Evolutionary conservation across 2,329 filamentous ascomycete species (phyloP).

Genomic region (Botryotinia calthae): DNA sequence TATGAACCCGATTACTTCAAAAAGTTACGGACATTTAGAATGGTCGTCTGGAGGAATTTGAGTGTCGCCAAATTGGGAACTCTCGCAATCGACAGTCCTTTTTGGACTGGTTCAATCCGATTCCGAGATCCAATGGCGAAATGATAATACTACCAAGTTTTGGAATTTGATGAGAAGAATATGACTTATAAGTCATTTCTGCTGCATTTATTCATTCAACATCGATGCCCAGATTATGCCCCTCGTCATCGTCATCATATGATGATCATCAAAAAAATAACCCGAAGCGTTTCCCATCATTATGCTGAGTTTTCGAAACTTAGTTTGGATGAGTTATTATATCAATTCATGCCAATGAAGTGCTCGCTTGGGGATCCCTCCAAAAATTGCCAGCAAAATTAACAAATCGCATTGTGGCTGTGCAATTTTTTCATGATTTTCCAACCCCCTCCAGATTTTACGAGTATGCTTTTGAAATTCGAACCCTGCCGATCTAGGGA

Average conservation of each 20-base stretch:
- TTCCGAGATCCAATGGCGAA: neutral
- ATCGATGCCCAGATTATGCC: neutral
- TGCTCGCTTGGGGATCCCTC: conserved; percentile 1
- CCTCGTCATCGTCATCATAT: conserved; percentile 8
- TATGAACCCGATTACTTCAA: neutral
- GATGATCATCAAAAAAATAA: neutral
- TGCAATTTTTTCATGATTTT: neutral
- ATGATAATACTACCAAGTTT: neutral
- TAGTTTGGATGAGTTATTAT: conserved; percentile 4
- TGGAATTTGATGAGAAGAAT: neutral
- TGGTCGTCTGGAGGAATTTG: neutral
- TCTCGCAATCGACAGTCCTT: neutral
- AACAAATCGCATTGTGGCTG: conserved; percentile 15
- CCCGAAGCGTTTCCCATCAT: neutral
- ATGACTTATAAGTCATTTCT: neutral
- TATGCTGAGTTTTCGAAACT: conserved; percentile 4
- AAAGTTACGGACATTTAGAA: neutral
- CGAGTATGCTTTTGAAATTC: neutral
- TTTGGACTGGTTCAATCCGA: neutral
- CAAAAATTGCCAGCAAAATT: neutral
- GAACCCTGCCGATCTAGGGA: neutral
- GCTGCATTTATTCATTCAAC: neutral
- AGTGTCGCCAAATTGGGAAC: neutral
- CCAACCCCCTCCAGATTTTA: neutral
- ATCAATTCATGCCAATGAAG: conserved; percentile 17